Evolutionary conservation across 169 alveolate genomes (phyloP), one percentile per base, ranked within the genome.

Genomic region (Cyclospora cayetanensis): DNA sequence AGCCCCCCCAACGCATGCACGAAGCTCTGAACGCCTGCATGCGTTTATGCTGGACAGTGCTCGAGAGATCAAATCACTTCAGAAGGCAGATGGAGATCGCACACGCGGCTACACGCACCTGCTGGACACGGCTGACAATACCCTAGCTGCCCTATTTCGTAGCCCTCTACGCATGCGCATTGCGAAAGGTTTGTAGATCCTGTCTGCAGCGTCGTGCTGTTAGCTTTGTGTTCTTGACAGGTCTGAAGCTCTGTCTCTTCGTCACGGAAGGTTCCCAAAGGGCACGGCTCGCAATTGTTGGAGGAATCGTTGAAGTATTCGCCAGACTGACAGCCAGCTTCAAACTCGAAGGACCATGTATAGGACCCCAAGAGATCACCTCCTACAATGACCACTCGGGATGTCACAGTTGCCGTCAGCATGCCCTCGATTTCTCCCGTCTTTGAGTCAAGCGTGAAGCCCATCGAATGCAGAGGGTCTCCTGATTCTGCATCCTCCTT

Each of bases 181-280:
- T 89, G 93, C 55, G 93, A 65, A 29, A 76, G 43, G 15, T 89
- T 82, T 0, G 93, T 89, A n/a, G 93, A 89, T 20, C 93, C 93
- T 20, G 80, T 43, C 43, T 82, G 85, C 35, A 89, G 74, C 50
- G 93, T 89, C 37, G 93, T 76, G 41, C 93, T 89, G 83, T 27
- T 41, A 15, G 93, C 79, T 55, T 74, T 89, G 90, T 65, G 77
- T 50, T 50, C 83, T 52, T 89, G 72, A 22, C 93, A 89, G 18
- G 46, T 31, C 66, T 89, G 93, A 39, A 89, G 90, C 4, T 50
- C 83, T 18, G 90, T 52, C 42, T 89, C 93, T 65, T 89, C 90
- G 60, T 89, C 93, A 55, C 93, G 89, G 72, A 89, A 89, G 7
- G 93, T 89, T 46, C 93, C 93, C 15, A 89, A 20, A 4, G 93